Base-by-base conservation (phyloP, 2,329 filamentous ascomycete genomes). In the Parafenestella ontariensis region DNA sequence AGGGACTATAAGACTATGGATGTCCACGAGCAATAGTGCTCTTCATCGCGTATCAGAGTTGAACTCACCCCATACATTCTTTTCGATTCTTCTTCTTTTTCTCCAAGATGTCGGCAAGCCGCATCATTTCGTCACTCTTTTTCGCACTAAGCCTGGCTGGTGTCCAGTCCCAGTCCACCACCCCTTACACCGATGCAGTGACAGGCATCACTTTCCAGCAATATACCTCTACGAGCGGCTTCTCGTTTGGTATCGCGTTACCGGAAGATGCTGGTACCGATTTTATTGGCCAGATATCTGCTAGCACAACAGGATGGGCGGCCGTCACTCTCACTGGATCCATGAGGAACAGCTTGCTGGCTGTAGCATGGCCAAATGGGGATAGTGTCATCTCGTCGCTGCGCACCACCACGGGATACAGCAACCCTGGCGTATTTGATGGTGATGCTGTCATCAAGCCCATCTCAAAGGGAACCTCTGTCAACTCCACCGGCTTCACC, bases 221-320 rank as follows among this genome's bases (percentile, higher is more conserved):
- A 20, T 51, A 49, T 31, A 49, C 70, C 34, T 62, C 60, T 29
- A 73, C 71, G 0, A 46, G 43, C 17, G 75, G 73, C 13, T 81
- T 75, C 60, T 73, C 68, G 24, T 82, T 82, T 47, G 81, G 80
- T 58, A 73, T 85, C 34, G 80, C 78, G 0, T 65, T 83, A 3
- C 81, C 82, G 1, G 46, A 52, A 28, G 43, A 42, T 9, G 69
- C 78, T 44, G 76, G 69, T 3, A 75, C 76, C 8, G 82, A 84
- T 65, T 79, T 84, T 52, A 82, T 85, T 56, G 79, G 78, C 11
- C 78, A 82, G 60, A 73, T 85, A 37, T 76, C 81, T 7, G 78
- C 78, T 44, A 74, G 72, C 4, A 68, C 66, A 0, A 68, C 64
- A 1, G 79, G 80, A 53, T 85, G 81, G 76, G 78, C 76, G 28